Evolutionary conservation across 352 stramenopile species (phyloP).

Genomic region (Phytophthora pluvialis): DNA sequence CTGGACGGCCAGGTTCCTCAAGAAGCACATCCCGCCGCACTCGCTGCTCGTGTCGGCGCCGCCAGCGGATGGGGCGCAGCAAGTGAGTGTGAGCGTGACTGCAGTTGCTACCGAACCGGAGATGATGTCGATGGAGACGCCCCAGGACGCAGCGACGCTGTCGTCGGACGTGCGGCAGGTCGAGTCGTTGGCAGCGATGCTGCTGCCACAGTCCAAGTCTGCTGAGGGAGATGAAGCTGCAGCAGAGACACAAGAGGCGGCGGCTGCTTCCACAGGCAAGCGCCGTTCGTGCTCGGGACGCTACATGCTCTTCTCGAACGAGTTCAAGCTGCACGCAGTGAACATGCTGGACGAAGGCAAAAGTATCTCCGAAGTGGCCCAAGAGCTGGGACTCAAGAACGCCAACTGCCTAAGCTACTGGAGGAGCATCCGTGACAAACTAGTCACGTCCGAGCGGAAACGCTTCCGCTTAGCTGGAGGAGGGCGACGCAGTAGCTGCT

Average conservation of each 20-base stretch:
- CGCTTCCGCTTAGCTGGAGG: conserved; percentile 72
- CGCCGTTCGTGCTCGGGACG: conserved; percentile 51
- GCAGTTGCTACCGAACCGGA: not conserved
- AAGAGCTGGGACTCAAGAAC: conserved; percentile 74
- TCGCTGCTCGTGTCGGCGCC: conserved; percentile 3
- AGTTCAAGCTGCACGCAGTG: conserved; percentile 81
- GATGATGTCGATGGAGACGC: conserved; percentile 2
- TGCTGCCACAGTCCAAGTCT: conserved; percentile 18
- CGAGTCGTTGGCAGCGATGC: conserved; percentile 3
- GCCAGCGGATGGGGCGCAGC: not conserved
- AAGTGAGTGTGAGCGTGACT: not conserved
- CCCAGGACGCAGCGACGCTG: conserved; percentile 8
- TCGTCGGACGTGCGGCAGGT: conserved; percentile 1
- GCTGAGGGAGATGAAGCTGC: not conserved
- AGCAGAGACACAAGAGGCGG: not conserved
- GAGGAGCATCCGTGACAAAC: conserved; percentile 80
- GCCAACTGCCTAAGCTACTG: conserved; percentile 78
- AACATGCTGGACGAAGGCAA: conserved; percentile 75
- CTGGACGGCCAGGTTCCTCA: conserved; percentile 71
- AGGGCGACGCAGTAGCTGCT: conserved; percentile 68
- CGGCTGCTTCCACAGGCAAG: conserved; percentile 36
- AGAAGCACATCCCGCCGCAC: conserved; percentile 54
- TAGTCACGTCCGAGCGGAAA: conserved; percentile 75
- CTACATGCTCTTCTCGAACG: conserved; percentile 79
- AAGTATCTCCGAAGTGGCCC: conserved; percentile 59